Evolutionary conservation across 2,329 filamentous ascomycete species (phyloP), one percentile per base, ranked within the genome.

Genomic region (Pseudogymnoascus pannorum): DNA sequence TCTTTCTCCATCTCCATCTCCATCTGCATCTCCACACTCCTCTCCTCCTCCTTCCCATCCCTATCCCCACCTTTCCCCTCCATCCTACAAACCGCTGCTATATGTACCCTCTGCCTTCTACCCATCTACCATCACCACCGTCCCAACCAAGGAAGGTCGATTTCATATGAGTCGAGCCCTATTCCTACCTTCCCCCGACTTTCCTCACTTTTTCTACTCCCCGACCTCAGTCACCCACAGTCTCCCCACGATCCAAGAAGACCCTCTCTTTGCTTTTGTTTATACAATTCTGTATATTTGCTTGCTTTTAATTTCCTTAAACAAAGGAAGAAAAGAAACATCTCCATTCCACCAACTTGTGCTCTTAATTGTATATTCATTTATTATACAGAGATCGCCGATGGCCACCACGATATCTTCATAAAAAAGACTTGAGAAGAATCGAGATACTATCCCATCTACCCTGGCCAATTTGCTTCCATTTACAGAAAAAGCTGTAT

Each of bases 381-480:
- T 48, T 48, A 48, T 48, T 26, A 26, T 22, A 48, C n/a, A 26
- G 22, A 48, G 42, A 26, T 16, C 42, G 14, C 6, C 22, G 22
- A 26, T 14, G 6, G 26, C 42, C 5, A 48, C 42, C 12, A 48
- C 12, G 0, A 48, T 48, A 26, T 48, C 42, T 48, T 48, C 22
- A 26, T 48, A 48, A 48, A 22, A 3, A 26, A 12, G n/a, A n/a
- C 16, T 40, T 11, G n/a, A 40, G 16, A 48, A 48, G 42, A 48
- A 26, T 48, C 42, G 6, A 48, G 14, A 48, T 26, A 48, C 42
- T n/a, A n/a, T n/a, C n/a, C n/a, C n/a, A n/a, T n/a, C 11, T 20
- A n/a, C 42, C 42, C 24, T 26, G 42, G 42, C 42, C 42, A 48
- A 48, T 48, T 57, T 57, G 54, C 54, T 57, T 57, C 29, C 5